Evolutionary conservation across 83 land plant species (phyloP), one percentile per base, ranked within the genome.

Genomic region (Diphasiastrum complanatum): DNA sequence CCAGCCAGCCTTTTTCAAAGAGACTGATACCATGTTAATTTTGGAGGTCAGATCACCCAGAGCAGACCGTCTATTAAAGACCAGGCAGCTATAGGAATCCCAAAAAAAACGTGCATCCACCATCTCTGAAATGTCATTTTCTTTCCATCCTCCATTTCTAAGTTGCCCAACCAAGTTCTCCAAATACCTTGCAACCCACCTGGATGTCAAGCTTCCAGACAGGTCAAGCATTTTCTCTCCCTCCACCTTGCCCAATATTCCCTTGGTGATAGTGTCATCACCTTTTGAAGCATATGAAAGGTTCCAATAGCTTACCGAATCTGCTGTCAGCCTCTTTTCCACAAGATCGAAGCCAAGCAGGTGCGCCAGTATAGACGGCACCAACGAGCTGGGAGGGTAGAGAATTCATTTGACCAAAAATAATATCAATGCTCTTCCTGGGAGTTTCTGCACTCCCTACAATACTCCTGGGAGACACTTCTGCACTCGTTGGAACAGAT

Each of bases 61-160:
- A 16, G 30, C 30, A 4, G 25, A 6, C 55, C 30, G 55, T 11
- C 32, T 14, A 57, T 57, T 33, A 8, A 33, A 20, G 4, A 5
- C 19, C 33, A 57, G 23, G 14, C n/a, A 10, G 19, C 4, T 41
- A 0, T 0, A 12, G 0, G 61, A 1, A 14, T 18, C n/a, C n/a
- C 45, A 41, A 33, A 18, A 19, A 4, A 22, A 37, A 1, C 0
- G 8, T 18, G 14, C 41, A 33, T 58, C 4, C 0, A 58, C 24
- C 61, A 58, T 58, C 4, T 58, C 61, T 18, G 61, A 0, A 33
- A 58, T 34, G 14, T 58, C 61, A 1, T 11, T 8, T 20, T 58
- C 61, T 33, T 35, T 35, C 61, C 61, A 58, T 8, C 61, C 46
- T 6, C 47, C 61, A 34, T 58, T 58, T 34, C 61, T 0, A 1